Conservation (phyloP, 495 filamentous ascomycete genomes). For the Podospora appendiculata region DNA sequence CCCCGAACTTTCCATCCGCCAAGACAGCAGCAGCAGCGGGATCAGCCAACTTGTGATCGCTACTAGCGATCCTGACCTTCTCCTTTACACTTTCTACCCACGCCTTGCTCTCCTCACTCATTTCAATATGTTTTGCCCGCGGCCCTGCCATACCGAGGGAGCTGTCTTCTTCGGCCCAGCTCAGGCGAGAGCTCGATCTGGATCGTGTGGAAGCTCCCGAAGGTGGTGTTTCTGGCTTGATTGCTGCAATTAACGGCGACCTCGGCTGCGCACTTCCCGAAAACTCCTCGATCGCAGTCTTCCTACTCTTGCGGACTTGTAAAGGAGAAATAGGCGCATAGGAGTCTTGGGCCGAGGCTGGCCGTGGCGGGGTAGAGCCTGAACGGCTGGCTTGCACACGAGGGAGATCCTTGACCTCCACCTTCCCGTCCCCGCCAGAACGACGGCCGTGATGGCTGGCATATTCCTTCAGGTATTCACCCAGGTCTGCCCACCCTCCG, state of each 20-base stretch:
- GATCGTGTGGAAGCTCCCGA: constrained; percentile 21
- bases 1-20: constrained; percentile 38
- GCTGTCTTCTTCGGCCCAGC: constrained; percentile 49
- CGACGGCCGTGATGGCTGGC: constrained; percentile 76
- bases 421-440: constrained; percentile 34
- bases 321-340: constrained; percentile 30
- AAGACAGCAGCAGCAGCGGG: background rate
- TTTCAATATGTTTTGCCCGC: constrained; percentile 46
- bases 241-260: too few species aligned
- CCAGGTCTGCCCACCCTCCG: constrained; percentile 92
- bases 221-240: constrained; percentile 27
- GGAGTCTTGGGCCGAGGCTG: constrained; percentile 27
- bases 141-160: constrained; percentile 58
- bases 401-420: constrained; percentile 54
- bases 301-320: constrained; percentile 42
- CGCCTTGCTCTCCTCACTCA: constrained; percentile 55
- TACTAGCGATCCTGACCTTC: constrained; percentile 50
- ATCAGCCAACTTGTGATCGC: constrained; percentile 21
- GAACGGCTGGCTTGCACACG: constrained; percentile 10
- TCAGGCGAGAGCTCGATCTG: constrained; percentile 35
- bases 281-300: constrained; percentile 20
- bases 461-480: constrained; percentile 90
- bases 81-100: constrained; percentile 73
- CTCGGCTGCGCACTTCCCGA: too few species aligned
- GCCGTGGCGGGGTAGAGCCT: constrained; percentile 36